Percentiles rank a stretch among this genome's conserved stretches.
These are phyloP conservation scores for Porpolomopsis calyptriformis DNA, from an alignment of 768 basidiomycete genomes.

Conservation along the genomic window DNA sequence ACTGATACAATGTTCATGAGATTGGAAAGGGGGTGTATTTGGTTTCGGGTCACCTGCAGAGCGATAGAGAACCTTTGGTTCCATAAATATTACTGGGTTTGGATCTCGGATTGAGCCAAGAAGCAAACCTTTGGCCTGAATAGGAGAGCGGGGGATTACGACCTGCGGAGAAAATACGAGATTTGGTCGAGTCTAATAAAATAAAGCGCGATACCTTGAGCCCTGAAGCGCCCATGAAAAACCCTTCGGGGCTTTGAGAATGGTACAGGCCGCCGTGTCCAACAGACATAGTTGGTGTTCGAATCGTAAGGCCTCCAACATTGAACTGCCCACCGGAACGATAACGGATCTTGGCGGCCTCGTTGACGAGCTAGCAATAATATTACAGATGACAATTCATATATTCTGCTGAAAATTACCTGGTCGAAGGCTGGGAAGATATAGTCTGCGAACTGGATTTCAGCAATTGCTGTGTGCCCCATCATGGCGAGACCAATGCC, in stretches of 20 bases:
- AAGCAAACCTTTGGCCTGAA: slow-evolving; percentile 91
- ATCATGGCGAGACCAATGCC: slow-evolving; percentile 86
- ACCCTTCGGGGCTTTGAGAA: slow-evolving; percentile 91
- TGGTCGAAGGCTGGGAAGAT: slow-evolving; percentile 95
- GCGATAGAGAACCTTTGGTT: slow-evolving; percentile 88
- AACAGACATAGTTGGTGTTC: slow-evolving; percentile 88
- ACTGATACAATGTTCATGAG: slow-evolving; percentile 30
- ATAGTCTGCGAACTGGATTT: slow-evolving; percentile 87
- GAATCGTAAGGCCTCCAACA: slow-evolving; percentile 72
- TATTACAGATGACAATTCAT: background rate
- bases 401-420: slow-evolving; percentile 25
- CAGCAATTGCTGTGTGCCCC: slow-evolving; percentile 91
- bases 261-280: slow-evolving; percentile 89
- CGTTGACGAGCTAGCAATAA: slow-evolving; percentile 69
- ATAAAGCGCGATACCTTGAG: slow-evolving; percentile 48
- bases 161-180: slow-evolving; percentile 30
- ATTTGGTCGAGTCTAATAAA: background rate
- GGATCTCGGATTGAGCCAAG: slow-evolving; percentile 83
- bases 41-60: slow-evolving; percentile 50
- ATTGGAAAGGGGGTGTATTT: background rate
- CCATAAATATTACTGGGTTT: slow-evolving; percentile 92
- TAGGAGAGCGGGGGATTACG: slow-evolving; percentile 88
- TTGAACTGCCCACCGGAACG: slow-evolving; percentile 79
- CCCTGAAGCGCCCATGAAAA: slow-evolving; percentile 84
- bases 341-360: slow-evolving; percentile 88